Conservation (phyloP, 1,139 yeast species). For the Blastobotrys apis region DNA sequence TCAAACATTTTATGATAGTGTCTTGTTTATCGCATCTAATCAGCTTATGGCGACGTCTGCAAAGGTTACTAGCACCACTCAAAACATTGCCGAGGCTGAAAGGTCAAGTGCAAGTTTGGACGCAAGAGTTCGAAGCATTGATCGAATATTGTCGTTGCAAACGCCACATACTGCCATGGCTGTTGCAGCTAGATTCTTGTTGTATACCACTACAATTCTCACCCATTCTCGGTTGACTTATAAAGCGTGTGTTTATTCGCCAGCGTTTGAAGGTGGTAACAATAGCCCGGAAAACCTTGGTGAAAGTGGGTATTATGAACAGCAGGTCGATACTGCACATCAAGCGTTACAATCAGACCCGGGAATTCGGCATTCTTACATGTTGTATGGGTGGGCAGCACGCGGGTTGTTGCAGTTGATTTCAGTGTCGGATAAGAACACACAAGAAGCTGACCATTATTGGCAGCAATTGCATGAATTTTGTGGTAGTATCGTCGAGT, state of each 20-base stretch:
- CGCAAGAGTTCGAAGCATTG: constrained; percentile 1
- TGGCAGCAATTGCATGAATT: constrained; percentile 10
- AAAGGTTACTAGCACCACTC: background rate
- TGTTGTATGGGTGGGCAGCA: constrained; percentile 6
- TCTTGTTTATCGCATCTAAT: constrained; percentile 7
- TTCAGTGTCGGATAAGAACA: background rate
- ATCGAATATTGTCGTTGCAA: constrained; percentile 2
- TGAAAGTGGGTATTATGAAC: background rate
- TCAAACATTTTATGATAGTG: constrained; percentile 10
- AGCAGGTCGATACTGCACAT: constrained; percentile 6
- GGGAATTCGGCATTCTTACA: constrained; percentile 3
- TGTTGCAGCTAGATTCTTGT: constrained; percentile 1
- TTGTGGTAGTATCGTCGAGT: constrained; percentile 7
- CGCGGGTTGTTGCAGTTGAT: constrained; percentile 2
- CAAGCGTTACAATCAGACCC: constrained; percentile 5
- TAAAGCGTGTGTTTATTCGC: constrained; percentile 7
- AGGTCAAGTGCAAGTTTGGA: too few relatives aligned
- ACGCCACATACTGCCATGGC: background rate
- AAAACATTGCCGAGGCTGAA: too few relatives aligned
- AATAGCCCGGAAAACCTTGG: background rate
- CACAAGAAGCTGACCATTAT: background rate
- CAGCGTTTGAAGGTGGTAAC: background rate
- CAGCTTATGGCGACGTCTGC: constrained; percentile 5
- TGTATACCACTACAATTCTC: constrained; percentile 7
- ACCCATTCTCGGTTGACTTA: constrained; percentile 1